These are phyloP conservation scores for Pseudogymnoascus pannorum DNA, from an alignment of 2,329 filamentous ascomycete genomes.

Conservation along the genomic window DNA sequence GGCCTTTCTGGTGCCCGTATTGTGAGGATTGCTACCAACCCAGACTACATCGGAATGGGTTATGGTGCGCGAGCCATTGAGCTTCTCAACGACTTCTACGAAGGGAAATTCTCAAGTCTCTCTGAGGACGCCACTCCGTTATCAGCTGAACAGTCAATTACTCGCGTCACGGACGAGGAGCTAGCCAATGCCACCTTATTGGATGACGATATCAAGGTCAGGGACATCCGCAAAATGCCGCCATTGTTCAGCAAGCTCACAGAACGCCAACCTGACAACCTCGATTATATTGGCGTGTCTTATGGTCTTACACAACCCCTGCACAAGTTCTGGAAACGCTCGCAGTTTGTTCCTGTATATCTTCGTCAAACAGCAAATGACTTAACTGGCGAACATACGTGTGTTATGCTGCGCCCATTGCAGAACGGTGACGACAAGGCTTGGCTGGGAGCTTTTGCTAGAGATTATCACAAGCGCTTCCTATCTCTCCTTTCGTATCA, in stretches of 20 bases:
- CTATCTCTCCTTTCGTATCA: slow-evolving; percentile 83
- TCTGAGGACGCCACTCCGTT: slow-evolving; percentile 58
- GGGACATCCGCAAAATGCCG: slow-evolving; percentile 86
- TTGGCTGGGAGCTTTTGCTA: slow-evolving; percentile 81
- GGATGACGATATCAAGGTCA: slow-evolving; percentile 80
- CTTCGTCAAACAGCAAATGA: slow-evolving; percentile 93
- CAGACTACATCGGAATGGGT: slow-evolving; percentile 86
- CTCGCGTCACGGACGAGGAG: slow-evolving; percentile 75
- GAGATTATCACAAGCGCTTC: slow-evolving; percentile 94
- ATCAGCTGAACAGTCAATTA: slow-evolving; percentile 55
- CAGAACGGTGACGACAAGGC: slow-evolving; percentile 58
- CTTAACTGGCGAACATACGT: slow-evolving; percentile 93
- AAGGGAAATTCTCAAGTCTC: slow-evolving; percentile 81
- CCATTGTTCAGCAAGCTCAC: slow-evolving; percentile 84
- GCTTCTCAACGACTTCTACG: slow-evolving; percentile 85
- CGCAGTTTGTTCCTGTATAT: slow-evolving; percentile 81
- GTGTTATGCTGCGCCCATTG: slow-evolving; percentile 88
- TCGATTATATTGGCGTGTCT: slow-evolving; percentile 93
- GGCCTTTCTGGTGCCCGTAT: slow-evolving; percentile 85
- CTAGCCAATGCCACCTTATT: slow-evolving; percentile 68
- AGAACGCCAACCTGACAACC: slow-evolving; percentile 67
- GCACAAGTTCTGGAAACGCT: slow-evolving; percentile 95
- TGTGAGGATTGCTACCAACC: slow-evolving; percentile 92
- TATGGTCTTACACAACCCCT: slow-evolving; percentile 83
- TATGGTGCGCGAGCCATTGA: slow-evolving; percentile 86